A percentile compares a stretch with the other conserved stretches of the same genome.
These are phyloP conservation scores for Debaryomyces hansenii DNA, from an alignment of 805 yeast species.

Conservation along the genomic window DNA sequence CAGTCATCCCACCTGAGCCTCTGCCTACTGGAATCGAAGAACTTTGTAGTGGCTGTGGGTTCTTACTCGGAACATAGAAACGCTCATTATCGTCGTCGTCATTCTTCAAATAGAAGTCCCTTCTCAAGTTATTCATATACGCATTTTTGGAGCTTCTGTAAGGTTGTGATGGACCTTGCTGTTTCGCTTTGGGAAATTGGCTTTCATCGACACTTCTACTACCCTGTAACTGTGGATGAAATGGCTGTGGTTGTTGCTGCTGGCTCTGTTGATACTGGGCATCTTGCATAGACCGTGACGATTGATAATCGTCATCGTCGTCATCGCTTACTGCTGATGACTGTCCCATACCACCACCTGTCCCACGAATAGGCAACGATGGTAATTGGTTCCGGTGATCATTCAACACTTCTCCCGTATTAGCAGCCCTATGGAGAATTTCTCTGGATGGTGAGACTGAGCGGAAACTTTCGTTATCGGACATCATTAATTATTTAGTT, in stretches of 20 bases:
- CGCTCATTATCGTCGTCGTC: conserved; percentile 4
- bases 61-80: conserved; percentile 1
- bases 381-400: conserved; percentile 41
- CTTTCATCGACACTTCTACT: conserved; percentile 1
- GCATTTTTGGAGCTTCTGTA: conserved; percentile 1
- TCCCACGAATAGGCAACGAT: conserved; percentile 26
- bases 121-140: conserved; percentile 15
- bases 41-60: neutral
- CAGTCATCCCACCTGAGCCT: conserved; percentile 16
- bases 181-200: neutral
- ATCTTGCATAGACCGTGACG: neutral
- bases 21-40: conserved; percentile 12
- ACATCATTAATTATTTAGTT: conserved; percentile 23
- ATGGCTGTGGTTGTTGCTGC: neutral
- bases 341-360: conserved; percentile 3
- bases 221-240: neutral
- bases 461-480: conserved; percentile 40
- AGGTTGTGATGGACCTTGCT: neutral
- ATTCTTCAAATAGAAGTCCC: conserved; percentile 15
- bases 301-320: conserved; percentile 6
- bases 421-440: conserved; percentile 16
- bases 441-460: conserved; percentile 26
- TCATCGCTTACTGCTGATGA: conserved; percentile 18
- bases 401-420: conserved; percentile 34
- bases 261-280: neutral